Percentiles rank a stretch among this genome's conserved stretches.
These are phyloP conservation scores for Rhizophora mangle DNA, from an alignment of 345 rosid genomes.

Conservation along the genomic window DNA sequence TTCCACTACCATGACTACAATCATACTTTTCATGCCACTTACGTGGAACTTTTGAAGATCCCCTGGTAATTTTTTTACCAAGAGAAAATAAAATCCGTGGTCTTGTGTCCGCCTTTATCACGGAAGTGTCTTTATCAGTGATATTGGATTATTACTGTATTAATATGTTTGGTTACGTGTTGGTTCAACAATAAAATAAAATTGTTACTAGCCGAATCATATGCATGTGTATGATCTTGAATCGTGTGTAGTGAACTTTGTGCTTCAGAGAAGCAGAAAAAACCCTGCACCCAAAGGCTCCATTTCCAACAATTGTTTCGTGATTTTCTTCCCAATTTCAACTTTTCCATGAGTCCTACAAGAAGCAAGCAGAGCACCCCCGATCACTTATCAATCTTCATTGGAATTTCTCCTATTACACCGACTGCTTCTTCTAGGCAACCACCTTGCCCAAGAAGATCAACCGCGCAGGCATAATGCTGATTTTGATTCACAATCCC, in stretches of 20 bases:
- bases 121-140: no score
- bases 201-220: no score
- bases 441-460: constrained; percentile 48
- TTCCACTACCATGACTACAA: constrained; percentile 78
- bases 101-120: no score
- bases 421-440: constrained; percentile 34
- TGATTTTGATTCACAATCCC: constrained; percentile 43
- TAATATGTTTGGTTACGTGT: no score
- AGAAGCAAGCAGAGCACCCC: constrained; percentile 16
- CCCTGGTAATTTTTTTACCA: no score
- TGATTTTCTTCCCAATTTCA: constrained; percentile 16
- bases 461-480: constrained; percentile 60
- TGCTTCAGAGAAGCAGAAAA: constrained; percentile 19
- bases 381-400: constrained; percentile 21
- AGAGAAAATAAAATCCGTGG: no score
- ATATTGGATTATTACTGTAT: no score
- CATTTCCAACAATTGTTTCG: constrained; percentile 16
- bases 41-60: no score
- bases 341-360: constrained; percentile 16
- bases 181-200: no score
- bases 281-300: constrained; percentile 13
- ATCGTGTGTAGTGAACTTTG: constrained; percentile 20
- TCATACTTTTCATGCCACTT: constrained; percentile 48
- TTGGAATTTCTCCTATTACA: constrained; percentile 12
- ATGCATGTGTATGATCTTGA: no score